Evolutionary conservation across 2,329 filamentous ascomycete genomes (phyloP).

Genomic region (Davidsoniella virescens): DNA sequence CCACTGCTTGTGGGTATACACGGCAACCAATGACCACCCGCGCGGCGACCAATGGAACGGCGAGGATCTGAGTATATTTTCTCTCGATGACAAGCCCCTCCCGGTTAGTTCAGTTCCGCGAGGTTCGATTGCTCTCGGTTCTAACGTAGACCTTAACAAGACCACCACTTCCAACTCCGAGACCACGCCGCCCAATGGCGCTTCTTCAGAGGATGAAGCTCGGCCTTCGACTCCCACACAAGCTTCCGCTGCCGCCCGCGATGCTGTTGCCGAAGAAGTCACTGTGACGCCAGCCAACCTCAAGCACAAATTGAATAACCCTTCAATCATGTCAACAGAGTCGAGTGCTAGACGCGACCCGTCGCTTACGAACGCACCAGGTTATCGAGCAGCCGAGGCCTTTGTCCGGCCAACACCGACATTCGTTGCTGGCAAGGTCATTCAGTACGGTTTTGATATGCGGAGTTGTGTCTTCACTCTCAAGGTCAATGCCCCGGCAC

Average conservation of each 20-base stretch:
- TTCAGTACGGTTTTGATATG: conserved; percentile 67
- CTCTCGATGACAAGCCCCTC: conserved; percentile 57
- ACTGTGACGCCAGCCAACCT: conserved; percentile 61
- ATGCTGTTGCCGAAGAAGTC: conserved; percentile 27
- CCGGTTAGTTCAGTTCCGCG: conserved; percentile 32
- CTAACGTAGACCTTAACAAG: conserved; percentile 9
- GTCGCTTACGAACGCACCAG: conserved; percentile 46
- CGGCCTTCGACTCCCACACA: not conserved
- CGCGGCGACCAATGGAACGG: conserved; percentile 96
- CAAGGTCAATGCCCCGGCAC: conserved; percentile 35
- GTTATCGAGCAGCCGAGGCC: conserved; percentile 81
- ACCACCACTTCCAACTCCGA: not conserved
- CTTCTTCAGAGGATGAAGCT: not conserved
- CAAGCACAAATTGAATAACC: conserved; percentile 52
- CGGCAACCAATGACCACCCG: conserved; percentile 65
- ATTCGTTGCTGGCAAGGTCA: conserved; percentile 53
- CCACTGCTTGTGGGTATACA: conserved; percentile 82
- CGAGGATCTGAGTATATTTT: conserved; percentile 86
- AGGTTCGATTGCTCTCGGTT: conserved; percentile 9
- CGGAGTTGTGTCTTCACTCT: conserved; percentile 63
- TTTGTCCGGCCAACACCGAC: conserved; percentile 78
- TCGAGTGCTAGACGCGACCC: conserved; percentile 30
- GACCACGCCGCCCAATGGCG: not conserved
- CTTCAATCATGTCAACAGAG: conserved; percentile 44
- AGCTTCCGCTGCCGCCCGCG: not conserved